Percentiles rank a stretch among this genome's conserved stretches.
Evolutionary conservation across 1,284 basidiomycete genomes (phyloP).

Genomic region (Phaffia rhodozyma): DNA sequence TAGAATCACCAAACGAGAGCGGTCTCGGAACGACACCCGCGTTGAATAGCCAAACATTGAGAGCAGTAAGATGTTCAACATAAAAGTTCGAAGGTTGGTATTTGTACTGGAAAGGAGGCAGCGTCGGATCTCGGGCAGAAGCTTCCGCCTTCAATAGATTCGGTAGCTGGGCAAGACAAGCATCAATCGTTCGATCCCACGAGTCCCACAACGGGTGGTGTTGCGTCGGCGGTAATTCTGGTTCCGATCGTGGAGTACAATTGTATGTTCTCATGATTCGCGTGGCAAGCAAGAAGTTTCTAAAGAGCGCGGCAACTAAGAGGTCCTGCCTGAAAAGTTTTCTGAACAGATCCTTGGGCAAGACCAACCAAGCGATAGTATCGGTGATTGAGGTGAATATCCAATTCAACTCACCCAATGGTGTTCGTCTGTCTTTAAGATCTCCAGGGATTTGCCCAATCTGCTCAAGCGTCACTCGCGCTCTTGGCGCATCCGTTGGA

Average conservation of each 20-base stretch:
- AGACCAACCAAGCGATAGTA: slow-evolving; percentile 97
- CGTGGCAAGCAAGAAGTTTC: slow-evolving; percentile 93
- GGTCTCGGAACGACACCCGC: slow-evolving; percentile 43
- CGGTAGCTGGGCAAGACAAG: slow-evolving; percentile 85
- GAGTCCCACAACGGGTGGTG: slow-evolving; percentile 92
- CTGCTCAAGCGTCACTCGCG: slow-evolving; percentile 66
- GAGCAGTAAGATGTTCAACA: slow-evolving; percentile 89
- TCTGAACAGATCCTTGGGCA: slow-evolving; percentile 85
- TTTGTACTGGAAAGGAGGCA: slow-evolving; percentile 30
- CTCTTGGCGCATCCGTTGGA: slow-evolving; percentile 29
- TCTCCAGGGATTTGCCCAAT: slow-evolving; percentile 93
- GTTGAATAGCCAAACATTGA: slow-evolving; percentile 94
- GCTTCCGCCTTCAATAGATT: slow-evolving; percentile 61
- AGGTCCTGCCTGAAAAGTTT: slow-evolving; percentile 90
- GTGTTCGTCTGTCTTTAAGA: slow-evolving; percentile 88
- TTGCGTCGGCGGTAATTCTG: slow-evolving; percentile 82
- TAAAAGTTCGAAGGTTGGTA: slow-evolving; percentile 93
- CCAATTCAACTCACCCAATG: slow-evolving; percentile 96
- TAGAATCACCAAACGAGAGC: slow-evolving; percentile 3
- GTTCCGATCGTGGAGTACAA: slow-evolving; percentile 90
- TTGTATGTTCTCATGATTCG: slow-evolving; percentile 97
- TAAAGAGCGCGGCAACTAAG: slow-evolving; percentile 87
- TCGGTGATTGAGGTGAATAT: slow-evolving; percentile 98
- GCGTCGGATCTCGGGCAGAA: slow-evolving; percentile 28
- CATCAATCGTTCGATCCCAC: slow-evolving; percentile 95